Percentiles rank a stretch among this genome's conserved stretches.
Evolutionary conservation across 2,329 filamentous ascomycete genomes (phyloP).

Genomic region (Podosphaera fusca): DNA sequence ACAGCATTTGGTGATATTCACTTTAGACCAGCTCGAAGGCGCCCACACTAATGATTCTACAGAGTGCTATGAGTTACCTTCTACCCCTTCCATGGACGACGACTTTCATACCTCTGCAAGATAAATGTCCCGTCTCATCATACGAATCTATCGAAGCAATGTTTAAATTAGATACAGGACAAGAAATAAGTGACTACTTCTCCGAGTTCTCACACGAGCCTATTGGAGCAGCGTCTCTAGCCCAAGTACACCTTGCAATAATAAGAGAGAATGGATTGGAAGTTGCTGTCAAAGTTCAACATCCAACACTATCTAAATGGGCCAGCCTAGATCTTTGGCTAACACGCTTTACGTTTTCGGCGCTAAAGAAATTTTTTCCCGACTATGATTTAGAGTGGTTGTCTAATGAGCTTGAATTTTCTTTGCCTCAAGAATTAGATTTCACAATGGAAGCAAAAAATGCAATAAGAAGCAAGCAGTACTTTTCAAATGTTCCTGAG

Average conservation of each 20-base stretch:
- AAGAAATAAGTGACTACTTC: constrained; percentile 60
- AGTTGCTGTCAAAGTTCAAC: constrained; percentile 93
- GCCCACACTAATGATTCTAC: not conserved
- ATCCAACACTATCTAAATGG: constrained; percentile 76
- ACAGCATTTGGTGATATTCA: constrained; percentile 49
- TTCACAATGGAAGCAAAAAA: constrained; percentile 73
- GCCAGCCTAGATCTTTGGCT: constrained; percentile 67
- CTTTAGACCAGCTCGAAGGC: not conserved
- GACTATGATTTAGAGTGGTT: constrained; percentile 97
- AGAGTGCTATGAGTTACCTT: constrained; percentile 80
- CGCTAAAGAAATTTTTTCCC: constrained; percentile 79
- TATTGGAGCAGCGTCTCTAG: constrained; percentile 80
- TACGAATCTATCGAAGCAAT: constrained; percentile 68
- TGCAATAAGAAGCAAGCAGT: constrained; percentile 51
- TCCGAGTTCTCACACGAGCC: constrained; percentile 59
- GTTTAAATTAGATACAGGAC: constrained; percentile 66
- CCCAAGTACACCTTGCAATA: constrained; percentile 78
- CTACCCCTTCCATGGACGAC: constrained; percentile 17
- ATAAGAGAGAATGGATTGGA: constrained; percentile 61
- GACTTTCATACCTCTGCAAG: constrained; percentile 55
- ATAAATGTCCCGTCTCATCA: constrained; percentile 83
- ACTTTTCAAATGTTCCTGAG: constrained; percentile 53
- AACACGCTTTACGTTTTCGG: constrained; percentile 73
- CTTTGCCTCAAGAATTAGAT: constrained; percentile 75
- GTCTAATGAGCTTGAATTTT: constrained; percentile 76